phyloP scores from a whole-genome alignment of 2,329 filamentous ascomycete genomes.

The Fusarium scirpi region DNA sequence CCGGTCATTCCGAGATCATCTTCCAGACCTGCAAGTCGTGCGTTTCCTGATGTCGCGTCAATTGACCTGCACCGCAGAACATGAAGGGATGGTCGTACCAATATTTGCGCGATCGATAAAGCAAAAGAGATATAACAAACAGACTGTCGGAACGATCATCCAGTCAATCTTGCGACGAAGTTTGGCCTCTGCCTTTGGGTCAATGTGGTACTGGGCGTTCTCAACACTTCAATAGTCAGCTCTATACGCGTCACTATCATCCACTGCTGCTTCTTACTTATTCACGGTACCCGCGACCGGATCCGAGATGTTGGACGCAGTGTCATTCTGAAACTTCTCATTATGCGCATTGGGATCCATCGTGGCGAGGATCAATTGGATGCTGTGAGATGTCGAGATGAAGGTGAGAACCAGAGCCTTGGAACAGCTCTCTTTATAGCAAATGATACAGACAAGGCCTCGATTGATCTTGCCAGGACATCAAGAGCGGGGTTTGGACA shows the following conservation, averaged over 20 bases:
- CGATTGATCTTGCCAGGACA: neutral
- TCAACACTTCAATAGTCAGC: slow-evolving; percentile 11
- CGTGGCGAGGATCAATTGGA: neutral
- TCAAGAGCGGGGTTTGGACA: slow-evolving; percentile 3
- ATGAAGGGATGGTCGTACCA: neutral
- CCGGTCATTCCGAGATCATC: slow-evolving; percentile 48
- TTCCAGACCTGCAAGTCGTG: slow-evolving; percentile 34
- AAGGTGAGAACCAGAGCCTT: neutral
- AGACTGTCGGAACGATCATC: slow-evolving; percentile 29
- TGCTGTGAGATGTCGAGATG: neutral
- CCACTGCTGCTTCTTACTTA: neutral
- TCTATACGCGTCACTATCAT: rapidly evolving
- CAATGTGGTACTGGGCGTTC: slow-evolving; percentile 12
- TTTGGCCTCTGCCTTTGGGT: slow-evolving; percentile 20
- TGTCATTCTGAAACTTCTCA: slow-evolving; percentile 22
- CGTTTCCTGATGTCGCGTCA: slow-evolving; percentile 26
- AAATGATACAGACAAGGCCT: neutral
- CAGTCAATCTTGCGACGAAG: slow-evolving; percentile 28
- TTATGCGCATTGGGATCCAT: slow-evolving; percentile 6
- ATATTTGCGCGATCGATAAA: slow-evolving; percentile 68
- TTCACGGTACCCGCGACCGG: neutral
- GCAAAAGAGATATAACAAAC: slow-evolving; percentile 69
- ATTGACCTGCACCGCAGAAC: rapidly evolving
- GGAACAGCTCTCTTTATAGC: slow-evolving; percentile 3
- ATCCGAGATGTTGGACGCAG: slow-evolving; percentile 9